A percentile compares a stretch with the other conserved stretches of the same genome.
Conservation (phyloP, 2,329 filamentous ascomycete species). For the Phaeosphaeriaceae sp. region DNA sequence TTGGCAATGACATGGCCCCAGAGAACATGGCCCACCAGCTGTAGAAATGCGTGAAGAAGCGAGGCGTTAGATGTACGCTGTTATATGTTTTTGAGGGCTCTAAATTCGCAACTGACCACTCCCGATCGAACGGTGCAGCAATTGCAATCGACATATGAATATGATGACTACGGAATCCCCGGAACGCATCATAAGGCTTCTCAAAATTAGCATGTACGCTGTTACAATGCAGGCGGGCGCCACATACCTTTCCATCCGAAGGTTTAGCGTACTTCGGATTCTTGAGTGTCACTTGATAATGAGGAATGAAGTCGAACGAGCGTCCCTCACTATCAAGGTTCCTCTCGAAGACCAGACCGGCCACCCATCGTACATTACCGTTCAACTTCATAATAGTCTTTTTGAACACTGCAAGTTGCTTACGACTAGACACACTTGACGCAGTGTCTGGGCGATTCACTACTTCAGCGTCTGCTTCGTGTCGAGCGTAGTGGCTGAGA, state of each 20-base stretch:
- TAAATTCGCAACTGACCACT: slow-evolving; percentile 79
- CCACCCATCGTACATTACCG: slow-evolving; percentile 91
- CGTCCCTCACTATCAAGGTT: slow-evolving; percentile 74
- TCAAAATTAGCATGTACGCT: slow-evolving; percentile 23
- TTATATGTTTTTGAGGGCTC: slow-evolving; percentile 91
- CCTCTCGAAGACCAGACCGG: slow-evolving; percentile 89
- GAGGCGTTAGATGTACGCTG: slow-evolving; percentile 89
- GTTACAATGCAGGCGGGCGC: background rate
- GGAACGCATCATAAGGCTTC: slow-evolving; percentile 84
- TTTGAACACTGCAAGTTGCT: slow-evolving; percentile 85
- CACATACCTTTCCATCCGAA: slow-evolving; percentile 53
- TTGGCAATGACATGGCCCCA: slow-evolving; percentile 89
- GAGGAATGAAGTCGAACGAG: slow-evolving; percentile 87
- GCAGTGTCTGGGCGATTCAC: slow-evolving; percentile 63
- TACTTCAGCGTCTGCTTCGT: slow-evolving; percentile 57
- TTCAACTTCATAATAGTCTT: slow-evolving; percentile 99
- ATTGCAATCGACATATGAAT: slow-evolving; percentile 95
- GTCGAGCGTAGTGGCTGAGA: slow-evolving; percentile 84
- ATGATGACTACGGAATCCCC: slow-evolving; percentile 93
- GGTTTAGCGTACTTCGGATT: slow-evolving; percentile 75
- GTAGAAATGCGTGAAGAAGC: slow-evolving; percentile 98
- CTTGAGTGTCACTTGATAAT: slow-evolving; percentile 89
- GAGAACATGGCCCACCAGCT: slow-evolving; percentile 98
- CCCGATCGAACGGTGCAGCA: slow-evolving; percentile 81
- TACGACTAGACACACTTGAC: slow-evolving; percentile 68